Base-by-base conservation (phyloP, 2,329 filamentous ascomycete genomes). In the Huntiella decipiens region DNA sequence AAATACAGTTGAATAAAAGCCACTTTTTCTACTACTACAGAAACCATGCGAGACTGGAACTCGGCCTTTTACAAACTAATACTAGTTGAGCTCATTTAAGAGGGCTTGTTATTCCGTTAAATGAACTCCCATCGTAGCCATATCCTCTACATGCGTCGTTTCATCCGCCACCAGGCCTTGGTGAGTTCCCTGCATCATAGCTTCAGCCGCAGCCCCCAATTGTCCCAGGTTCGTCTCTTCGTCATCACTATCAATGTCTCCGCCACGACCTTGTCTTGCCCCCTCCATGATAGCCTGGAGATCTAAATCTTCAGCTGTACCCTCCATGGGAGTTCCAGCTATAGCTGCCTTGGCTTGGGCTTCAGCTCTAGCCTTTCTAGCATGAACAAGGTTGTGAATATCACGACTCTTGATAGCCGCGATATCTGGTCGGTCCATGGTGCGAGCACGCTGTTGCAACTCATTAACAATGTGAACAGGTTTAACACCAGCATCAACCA, bases 381-480 rank as follows among this genome's bases (percentile, higher is more conserved):
- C 47, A 7, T 49, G 47, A 6, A 49, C 47, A 17, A 49, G 47
- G 15, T 49, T 49, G 32, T 49, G 47, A 12, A 49, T 49, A 38
- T 49, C 47, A 19, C 47, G 41, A 31, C 47, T 49, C 31, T 49
- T 49, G 13, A 49, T 49, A 15, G 38, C 46, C 4, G 44, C 44
- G 17, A 49, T 37, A 8, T 45, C 47, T 10, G 47, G 44, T 1
- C 44, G 44, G 16, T 41, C 44, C 15, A 40, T 28, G 4, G 38
- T 36, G 32, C 42, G 40, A 19, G 43, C 44, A 12, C 44, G 47
- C 17, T 45, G 39, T 28, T 49, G 46, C 12, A 49, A 39, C 33
- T 49, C 47, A 10, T 44, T 28, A 13, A 49, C 47, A 33, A 49
- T 49, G 44, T 49, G 47, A 8, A 49, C 44, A 10, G 47, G 47